Percentiles rank a stretch among this genome's conserved stretches.
These are phyloP conservation scores for Fusarium udum DNA, from an alignment of 2,329 filamentous ascomycete genomes.

Conservation along the genomic window DNA sequence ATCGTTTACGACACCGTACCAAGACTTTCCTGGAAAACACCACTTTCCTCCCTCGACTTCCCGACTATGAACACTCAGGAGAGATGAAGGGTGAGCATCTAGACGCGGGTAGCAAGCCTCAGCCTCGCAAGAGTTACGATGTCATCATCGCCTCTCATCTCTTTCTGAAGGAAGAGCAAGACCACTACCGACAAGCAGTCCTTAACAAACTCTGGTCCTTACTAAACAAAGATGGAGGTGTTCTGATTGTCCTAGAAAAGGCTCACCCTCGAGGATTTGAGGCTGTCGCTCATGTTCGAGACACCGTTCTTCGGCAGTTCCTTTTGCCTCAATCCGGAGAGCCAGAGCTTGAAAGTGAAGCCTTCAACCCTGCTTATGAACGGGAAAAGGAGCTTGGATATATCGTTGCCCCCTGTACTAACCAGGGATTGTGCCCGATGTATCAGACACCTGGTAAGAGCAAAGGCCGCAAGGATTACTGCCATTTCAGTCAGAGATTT, in stretches of 20 bases:
- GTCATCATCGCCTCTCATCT: constrained; percentile 89
- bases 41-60: constrained; percentile 90
- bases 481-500: constrained; percentile 89
- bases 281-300: constrained; percentile 83
- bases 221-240: constrained; percentile 82
- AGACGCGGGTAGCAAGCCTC: constrained; percentile 64
- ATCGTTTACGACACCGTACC: constrained; percentile 77
- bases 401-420: constrained; percentile 84
- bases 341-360: constrained; percentile 46
- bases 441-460: constrained; percentile 76
- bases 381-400: constrained; percentile 67
- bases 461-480: constrained; percentile 85
- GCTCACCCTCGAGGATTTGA: constrained; percentile 93
- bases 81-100: constrained; percentile 67
- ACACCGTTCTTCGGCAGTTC: constrained; percentile 79
- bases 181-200: constrained; percentile 78
- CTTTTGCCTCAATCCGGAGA: constrained; percentile 64
- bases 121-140: constrained; percentile 82
- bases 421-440: constrained; percentile 89
- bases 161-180: constrained; percentile 79
- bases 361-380: constrained; percentile 51
- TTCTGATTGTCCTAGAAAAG: constrained; percentile 90
- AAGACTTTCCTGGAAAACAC: constrained; percentile 86
- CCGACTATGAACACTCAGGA: constrained; percentile 78
- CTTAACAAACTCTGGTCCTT: constrained; percentile 91